Conservation (phyloP, 495 filamentous ascomycete genomes). For the Penicillium atrosanguineum region DNA sequence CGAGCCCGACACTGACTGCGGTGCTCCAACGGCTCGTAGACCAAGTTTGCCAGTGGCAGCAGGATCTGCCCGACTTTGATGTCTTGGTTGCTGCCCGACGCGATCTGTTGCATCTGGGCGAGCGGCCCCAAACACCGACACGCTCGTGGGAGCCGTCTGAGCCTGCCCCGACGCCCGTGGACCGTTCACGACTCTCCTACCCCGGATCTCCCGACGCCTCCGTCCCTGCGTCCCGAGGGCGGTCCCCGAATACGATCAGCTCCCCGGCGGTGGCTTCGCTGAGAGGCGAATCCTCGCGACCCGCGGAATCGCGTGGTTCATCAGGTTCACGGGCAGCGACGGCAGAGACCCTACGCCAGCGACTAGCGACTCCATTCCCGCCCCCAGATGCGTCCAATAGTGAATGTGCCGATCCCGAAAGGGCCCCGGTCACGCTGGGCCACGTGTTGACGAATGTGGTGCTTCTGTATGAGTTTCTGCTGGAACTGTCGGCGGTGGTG, state of each 20-base stretch:
- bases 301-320: conserved; percentile 29
- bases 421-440: conserved; percentile 60
- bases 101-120: conserved; percentile 38
- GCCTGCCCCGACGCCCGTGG: conserved; percentile 20
- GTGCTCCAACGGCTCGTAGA: conserved; percentile 53
- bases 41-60: conserved; percentile 62
- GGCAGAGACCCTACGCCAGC: conserved; percentile 37
- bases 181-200: conserved; percentile 46
- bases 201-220: conserved; percentile 62
- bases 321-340: conserved; percentile 26
- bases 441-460: conserved; percentile 76
- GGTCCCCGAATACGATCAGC: conserved; percentile 14
- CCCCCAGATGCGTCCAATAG: conserved; percentile 9
- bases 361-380: conserved; percentile 38
- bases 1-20: conserved; percentile 40
- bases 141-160: no score
- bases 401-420: conserved; percentile 29
- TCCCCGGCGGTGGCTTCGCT: conserved; percentile 18
- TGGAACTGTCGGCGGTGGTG: conserved; percentile 84
- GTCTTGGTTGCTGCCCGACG: conserved; percentile 73
- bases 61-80: conserved; percentile 73
- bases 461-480: conserved; percentile 70
- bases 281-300: conserved; percentile 21
- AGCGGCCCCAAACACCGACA: conserved; percentile 17
- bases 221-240: conserved; percentile 17